phyloP scores from a whole-genome alignment of 306 rosid genomes.

The Gynostemma pentaphyllum region DNA sequence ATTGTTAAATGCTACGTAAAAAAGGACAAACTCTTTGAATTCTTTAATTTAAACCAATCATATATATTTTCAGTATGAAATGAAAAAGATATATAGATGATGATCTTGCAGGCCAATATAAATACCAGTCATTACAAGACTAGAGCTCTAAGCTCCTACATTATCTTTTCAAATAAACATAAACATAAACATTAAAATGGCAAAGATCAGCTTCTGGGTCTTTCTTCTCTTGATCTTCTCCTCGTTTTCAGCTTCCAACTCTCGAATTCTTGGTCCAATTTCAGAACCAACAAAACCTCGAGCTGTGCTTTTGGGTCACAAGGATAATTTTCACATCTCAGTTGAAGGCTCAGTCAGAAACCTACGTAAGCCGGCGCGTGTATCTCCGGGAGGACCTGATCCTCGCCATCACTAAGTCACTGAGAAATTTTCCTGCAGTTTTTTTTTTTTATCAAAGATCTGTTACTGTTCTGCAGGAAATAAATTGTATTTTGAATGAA shows the following conservation, averaged over 20 bases:
- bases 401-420: slow-evolving; percentile 14
- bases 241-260: neutral
- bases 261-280: neutral
- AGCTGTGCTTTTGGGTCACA: slow-evolving; percentile 1
- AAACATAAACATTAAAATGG: neutral
- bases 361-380: neutral
- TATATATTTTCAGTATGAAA: neutral
- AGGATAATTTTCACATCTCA: neutral
- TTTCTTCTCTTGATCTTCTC: neutral
- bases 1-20: neutral
- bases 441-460: too few species aligned
- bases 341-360: neutral
- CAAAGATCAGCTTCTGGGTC: neutral
- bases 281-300: neutral
- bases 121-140: neutral
- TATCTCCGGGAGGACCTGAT: slow-evolving; percentile 9
- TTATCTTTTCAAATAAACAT: neutral
- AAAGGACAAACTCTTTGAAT: neutral
- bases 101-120: neutral
- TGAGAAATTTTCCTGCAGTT: too few species aligned
- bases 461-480: too few species aligned
- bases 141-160: neutral
- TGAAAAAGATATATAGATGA: neutral
- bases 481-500: too few species aligned
- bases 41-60: neutral